Base-by-base conservation (phyloP, 495 filamentous ascomycete species). In the Annulohypoxylon stygium region DNA sequence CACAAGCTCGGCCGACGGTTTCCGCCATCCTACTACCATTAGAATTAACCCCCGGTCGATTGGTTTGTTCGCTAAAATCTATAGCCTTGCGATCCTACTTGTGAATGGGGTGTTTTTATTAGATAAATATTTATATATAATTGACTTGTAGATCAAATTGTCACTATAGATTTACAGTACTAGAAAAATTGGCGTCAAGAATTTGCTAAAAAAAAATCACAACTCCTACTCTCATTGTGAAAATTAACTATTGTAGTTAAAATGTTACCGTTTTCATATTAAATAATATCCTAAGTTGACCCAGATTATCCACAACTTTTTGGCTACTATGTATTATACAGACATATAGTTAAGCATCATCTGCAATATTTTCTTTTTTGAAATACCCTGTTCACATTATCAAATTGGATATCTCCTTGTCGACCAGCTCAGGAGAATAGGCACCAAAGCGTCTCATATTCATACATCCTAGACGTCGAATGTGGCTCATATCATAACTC, bases 401-500 rank as follows among this genome's bases (percentile, higher is more conserved):
- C 57, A 61, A 64, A 64, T 57, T 67, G 51, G 25, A 53, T 51
- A 0, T 26, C 51, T 61, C 72, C 37, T 33, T 5, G 45, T 70
- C 25, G 25, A 39, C 33, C 41, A 53, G 47, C 30, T 33, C 39
- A 58, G 57, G 39, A 57, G 37, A 69, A 18, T 26, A 60, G 30
- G n/a, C 54, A 36, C 64, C 41, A 61, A 20, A 50, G 69, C 50
- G 53, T 23, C 48, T 26, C 39, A 64, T 50, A 7, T 47, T 20
- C 18, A 43, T 20, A 58, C 10, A 36, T 20, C 51, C 10, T 26
- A 20, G 23, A 51, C 23, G 45, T 48, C 36, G 20, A 26, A 26
- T 36, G n/a, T 69, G 60, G 55, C 64, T 79, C 69, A 79, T 62
- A 78, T 79, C 69, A 79, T 62, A 78, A 48, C 67, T 79, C 76